Percentiles rank a stretch among this genome's conserved stretches.
phyloP scores from a whole-genome alignment of 148 eudicot species.

The Vaccinium corymbosum region DNA sequence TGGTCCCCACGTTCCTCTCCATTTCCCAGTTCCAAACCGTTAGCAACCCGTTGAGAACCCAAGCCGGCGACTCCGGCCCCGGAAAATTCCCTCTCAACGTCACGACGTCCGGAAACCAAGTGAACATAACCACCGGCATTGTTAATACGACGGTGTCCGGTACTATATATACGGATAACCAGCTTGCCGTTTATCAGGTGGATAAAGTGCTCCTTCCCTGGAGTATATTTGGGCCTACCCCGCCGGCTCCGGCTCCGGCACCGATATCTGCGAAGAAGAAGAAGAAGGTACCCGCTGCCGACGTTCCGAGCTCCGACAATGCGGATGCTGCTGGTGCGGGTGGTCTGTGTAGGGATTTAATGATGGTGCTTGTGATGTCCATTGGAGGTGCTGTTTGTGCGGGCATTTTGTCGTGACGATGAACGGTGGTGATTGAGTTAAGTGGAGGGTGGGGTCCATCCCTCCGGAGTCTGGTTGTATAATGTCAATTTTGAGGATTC shows the following conservation, averaged over 20 bases:
- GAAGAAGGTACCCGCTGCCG: constrained; percentile 34
- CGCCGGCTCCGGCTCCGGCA: constrained; percentile 65
- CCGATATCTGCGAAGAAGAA: constrained; percentile 34
- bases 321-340: constrained; percentile 28
- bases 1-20: constrained; percentile 55
- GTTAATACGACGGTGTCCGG: constrained; percentile 57
- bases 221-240: constrained; percentile 47
- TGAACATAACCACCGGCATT: constrained; percentile 77
- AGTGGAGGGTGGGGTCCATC: background rate
- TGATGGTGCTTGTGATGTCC: constrained; percentile 8
- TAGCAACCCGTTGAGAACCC: constrained; percentile 82
- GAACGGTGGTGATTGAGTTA: background rate
- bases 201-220: constrained; percentile 78
- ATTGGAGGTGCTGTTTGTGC: background rate
- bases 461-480: background rate
- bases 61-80: constrained; percentile 60
- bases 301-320: constrained; percentile 21
- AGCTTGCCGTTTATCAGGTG: constrained; percentile 81
- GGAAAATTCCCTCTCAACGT: constrained; percentile 74
- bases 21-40: constrained; percentile 70
- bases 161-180: constrained; percentile 54
- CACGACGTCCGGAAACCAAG: constrained; percentile 70
- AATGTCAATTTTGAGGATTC: constrained; percentile 11
- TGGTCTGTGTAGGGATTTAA: constrained; percentile 10
- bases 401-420: constrained; percentile 23